These are phyloP conservation scores for Fomitopsis pinicola DNA, from an alignment of 1,284 basidiomycete species.

Conservation along the genomic window DNA sequence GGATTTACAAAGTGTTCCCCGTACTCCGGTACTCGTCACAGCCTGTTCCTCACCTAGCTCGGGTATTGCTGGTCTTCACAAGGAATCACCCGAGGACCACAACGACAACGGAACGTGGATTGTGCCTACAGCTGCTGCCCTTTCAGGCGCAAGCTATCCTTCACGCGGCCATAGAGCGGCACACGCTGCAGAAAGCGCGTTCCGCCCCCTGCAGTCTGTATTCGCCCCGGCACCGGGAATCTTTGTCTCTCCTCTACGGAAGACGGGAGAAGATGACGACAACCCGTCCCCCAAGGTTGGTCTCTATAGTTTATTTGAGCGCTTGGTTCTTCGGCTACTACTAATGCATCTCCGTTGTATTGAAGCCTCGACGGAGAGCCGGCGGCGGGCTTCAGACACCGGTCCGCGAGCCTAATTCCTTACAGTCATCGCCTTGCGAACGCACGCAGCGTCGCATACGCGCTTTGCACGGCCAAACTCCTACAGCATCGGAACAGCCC, in stretches of 20 bases:
- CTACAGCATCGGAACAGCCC: neutral
- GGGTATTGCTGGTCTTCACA: neutral
- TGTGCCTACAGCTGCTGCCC: neutral
- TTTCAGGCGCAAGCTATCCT: neutral
- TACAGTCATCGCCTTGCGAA: neutral
- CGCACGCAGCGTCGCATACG: too few relatives aligned
- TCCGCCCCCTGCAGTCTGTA: neutral
- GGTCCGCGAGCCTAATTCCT: neutral
- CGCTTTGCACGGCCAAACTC: too few relatives aligned
- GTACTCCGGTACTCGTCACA: neutral
- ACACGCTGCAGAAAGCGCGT: neutral
- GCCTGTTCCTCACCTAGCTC: neutral
- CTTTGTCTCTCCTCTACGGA: conserved; percentile 43
- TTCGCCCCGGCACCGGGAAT: conserved; percentile 43
- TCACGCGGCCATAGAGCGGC: neutral
- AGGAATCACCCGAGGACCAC: neutral
- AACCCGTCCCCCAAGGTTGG: neutral
- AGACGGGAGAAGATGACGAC: neutral
- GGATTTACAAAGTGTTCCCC: neutral
- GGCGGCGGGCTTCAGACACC: neutral
- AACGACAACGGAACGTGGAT: conserved; percentile 3
- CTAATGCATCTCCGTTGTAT: neutral
- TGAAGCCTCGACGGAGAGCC: neutral
- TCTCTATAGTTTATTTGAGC: neutral
- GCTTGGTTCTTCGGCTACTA: neutral